Percentiles rank a stretch among this genome's conserved stretches.
Conservation (phyloP, 2,329 filamentous ascomycete genomes). For the Aspergillus brunneoviolaceus region DNA sequence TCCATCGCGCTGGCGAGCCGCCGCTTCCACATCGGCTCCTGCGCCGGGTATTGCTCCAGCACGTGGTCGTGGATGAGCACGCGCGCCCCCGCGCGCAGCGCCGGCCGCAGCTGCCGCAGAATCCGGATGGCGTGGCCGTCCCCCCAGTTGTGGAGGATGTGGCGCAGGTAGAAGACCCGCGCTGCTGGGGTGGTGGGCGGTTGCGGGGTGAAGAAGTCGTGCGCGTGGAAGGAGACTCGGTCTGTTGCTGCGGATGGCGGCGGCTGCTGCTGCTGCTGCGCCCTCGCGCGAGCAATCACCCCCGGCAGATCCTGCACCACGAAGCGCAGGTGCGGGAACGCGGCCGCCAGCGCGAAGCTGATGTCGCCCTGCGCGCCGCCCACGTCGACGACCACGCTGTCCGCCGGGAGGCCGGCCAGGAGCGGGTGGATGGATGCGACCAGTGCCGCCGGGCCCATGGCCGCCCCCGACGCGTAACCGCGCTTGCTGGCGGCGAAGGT, state of each 20-base stretch:
- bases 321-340: conserved; percentile 54
- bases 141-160: conserved; percentile 44
- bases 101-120: conserved; percentile 34
- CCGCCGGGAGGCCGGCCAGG: no score
- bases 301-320: conserved; percentile 52
- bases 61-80: conserved; percentile 21
- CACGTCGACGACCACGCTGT: conserved; percentile 6
- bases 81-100: conserved; percentile 26
- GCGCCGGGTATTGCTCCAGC: background rate
- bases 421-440: no score
- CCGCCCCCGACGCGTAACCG: no score
- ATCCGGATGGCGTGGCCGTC: conserved; percentile 39
- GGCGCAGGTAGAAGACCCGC: conserved; percentile 38
- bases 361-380: conserved; percentile 61
- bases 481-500: no score
- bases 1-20: no score
- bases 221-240: conserved; percentile 29
- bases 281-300: background rate
- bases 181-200: conserved; percentile 26
- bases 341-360: conserved; percentile 54
- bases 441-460: no score
- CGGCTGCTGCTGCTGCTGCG: no score
- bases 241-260: no score
- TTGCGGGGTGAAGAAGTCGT: conserved; percentile 42
- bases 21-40: background rate